Conservation (phyloP, 2,329 filamentous ascomycete species). For the Fusarium sp. region DNA sequence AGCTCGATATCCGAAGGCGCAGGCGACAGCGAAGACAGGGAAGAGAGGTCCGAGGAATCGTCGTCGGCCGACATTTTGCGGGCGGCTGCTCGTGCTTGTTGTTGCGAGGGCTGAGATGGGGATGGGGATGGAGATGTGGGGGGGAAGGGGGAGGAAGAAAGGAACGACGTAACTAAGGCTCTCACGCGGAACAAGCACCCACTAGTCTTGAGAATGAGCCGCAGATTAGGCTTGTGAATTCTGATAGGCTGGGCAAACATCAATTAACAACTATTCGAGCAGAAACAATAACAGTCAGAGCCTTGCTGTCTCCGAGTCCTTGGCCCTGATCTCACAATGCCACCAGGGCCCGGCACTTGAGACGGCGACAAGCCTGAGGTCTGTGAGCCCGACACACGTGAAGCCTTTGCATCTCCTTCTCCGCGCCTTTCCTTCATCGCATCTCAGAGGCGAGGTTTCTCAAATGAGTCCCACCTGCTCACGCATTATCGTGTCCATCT, state of each 20-base stretch:
- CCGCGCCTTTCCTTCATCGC: conserved; percentile 2
- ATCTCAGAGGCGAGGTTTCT: conserved; percentile 9
- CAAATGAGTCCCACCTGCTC: conserved; percentile 8
- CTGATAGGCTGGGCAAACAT: conserved; percentile 52
- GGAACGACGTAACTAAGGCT: conserved; percentile 51
- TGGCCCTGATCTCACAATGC: conserved; percentile 2
- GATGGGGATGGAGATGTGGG: conserved; percentile 51
- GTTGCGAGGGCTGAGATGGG: conserved; percentile 46
- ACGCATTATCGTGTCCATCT: neutral
- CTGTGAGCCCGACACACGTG: conserved; percentile 13
- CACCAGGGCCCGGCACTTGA: conserved; percentile 8
- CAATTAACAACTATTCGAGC: conserved; percentile 42
- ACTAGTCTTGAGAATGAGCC: conserved; percentile 51
- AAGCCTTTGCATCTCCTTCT: conserved; percentile 9
- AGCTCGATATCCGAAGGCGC: conserved; percentile 63
- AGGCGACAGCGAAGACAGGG: conserved; percentile 65
- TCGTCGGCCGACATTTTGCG: conserved; percentile 71
- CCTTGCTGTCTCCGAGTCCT: conserved; percentile 16
- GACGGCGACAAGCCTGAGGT: conserved; percentile 1
- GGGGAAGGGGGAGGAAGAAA: conserved; percentile 52
- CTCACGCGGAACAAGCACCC: conserved; percentile 50
- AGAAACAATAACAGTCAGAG: conserved; percentile 31
- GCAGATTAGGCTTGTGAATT: conserved; percentile 51
- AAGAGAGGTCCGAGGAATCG: conserved; percentile 76
- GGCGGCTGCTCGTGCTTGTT: conserved; percentile 46